Conservation (phyloP, 345 rosid genomes). For the Dipteronia dyeriana region DNA sequence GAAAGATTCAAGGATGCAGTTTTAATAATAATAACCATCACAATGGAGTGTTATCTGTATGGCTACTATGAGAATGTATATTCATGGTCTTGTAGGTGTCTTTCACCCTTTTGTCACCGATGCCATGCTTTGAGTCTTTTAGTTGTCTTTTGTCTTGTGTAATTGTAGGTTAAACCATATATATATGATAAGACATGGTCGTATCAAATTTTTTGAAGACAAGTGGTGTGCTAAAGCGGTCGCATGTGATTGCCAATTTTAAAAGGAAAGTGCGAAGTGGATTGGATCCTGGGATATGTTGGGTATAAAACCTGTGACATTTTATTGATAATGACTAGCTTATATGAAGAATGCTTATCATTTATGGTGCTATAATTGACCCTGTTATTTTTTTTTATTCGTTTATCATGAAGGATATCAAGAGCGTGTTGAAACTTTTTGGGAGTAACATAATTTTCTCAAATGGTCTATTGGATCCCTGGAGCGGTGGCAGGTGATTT, state of each 20-base stretch:
- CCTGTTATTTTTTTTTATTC: not conserved
- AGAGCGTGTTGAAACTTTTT: constrained; percentile 57
- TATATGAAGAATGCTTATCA: not conserved
- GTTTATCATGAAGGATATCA: constrained; percentile 57
- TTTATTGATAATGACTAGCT: not conserved
- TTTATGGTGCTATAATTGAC: not conserved
- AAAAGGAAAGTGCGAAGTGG: not conserved
- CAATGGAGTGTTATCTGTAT: not conserved
- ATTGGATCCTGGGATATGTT: not conserved
- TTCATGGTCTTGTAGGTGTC: not conserved
- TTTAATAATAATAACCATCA: not conserved
- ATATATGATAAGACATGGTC: not conserved
- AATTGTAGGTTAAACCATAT: not conserved
- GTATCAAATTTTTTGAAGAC: not conserved
- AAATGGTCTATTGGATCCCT: constrained; percentile 91
- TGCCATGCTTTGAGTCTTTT: not conserved
- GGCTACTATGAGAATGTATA: not conserved
- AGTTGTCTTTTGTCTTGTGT: not conserved
- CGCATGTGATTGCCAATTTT: not conserved
- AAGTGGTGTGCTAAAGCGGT: not conserved
- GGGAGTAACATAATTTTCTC: constrained; percentile 97
- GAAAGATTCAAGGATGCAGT: constrained; percentile 11
- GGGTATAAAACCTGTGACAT: not conserved
- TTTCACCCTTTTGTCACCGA: not conserved
- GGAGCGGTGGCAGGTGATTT: constrained; percentile 92